Conservation (phyloP, 2,329 filamentous ascomycete genomes). For the Aspergillus carbonarius region DNA sequence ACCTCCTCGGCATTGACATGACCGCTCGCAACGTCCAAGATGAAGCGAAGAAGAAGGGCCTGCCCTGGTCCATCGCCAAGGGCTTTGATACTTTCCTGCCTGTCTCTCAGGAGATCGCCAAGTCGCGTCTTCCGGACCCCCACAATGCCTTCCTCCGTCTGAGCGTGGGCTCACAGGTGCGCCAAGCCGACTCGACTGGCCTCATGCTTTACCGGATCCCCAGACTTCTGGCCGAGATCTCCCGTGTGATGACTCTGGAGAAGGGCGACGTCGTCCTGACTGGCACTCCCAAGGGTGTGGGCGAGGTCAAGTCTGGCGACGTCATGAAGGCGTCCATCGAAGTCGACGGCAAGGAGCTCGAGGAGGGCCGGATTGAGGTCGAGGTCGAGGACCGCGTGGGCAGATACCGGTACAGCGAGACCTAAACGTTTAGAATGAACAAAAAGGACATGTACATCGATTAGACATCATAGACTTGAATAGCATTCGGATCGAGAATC, state of each 20-base stretch:
- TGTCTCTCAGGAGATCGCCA: constrained; percentile 76
- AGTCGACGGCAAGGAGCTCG: constrained; percentile 76
- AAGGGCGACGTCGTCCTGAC: constrained; percentile 91
- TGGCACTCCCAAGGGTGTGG: constrained; percentile 96
- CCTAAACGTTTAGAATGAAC: constrained; percentile 40
- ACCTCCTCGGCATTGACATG: constrained; percentile 93
- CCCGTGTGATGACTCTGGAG: constrained; percentile 89
- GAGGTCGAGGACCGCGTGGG: constrained; percentile 75
- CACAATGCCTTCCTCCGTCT: constrained; percentile 86
- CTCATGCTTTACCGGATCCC: constrained; percentile 94
- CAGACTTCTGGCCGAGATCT: constrained; percentile 84
- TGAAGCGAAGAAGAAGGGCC: constrained; percentile 93
- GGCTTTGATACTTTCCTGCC: constrained; percentile 98
- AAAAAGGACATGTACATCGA: not conserved
- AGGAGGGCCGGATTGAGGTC: constrained; percentile 82
- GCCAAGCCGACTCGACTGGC: constrained; percentile 84
- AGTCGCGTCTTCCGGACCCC: constrained; percentile 77
- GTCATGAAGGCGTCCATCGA: constrained; percentile 80
- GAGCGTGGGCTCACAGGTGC: constrained; percentile 73
- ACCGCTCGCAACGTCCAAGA: constrained; percentile 94
- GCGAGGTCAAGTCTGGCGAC: constrained; percentile 79
- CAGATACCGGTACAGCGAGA: constrained; percentile 74
- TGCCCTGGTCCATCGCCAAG: constrained; percentile 95
- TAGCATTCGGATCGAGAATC: constrained; percentile 4
- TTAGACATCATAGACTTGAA: constrained; percentile 5